A percentile compares a stretch with the other conserved stretches of the same genome.
phyloP scores from a whole-genome alignment of 805 yeast genomes.

The Phaffomyces opuntiae region DNA sequence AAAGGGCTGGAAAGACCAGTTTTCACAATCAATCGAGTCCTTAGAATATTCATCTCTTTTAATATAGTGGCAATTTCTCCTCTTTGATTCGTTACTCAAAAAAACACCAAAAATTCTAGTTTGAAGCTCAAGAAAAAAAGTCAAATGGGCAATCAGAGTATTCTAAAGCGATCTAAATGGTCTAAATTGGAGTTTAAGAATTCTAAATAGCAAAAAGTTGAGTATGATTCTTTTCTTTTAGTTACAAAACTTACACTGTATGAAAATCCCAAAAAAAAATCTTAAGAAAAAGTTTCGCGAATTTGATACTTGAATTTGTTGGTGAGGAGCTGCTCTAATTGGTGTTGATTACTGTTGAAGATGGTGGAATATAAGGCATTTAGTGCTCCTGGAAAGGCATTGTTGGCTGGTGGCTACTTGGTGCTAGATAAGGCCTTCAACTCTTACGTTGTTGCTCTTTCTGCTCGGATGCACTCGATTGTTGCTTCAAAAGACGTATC shows the following conservation, averaged over 20 bases:
- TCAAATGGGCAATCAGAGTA: no score
- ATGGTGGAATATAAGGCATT: slow-evolving; percentile 34
- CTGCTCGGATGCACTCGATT: slow-evolving; percentile 84
- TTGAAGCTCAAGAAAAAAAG: no score
- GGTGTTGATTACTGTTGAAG: background rate
- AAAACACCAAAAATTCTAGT: no score
- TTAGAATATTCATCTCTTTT: background rate
- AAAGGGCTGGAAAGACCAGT: no score
- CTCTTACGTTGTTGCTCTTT: slow-evolving; percentile 80
- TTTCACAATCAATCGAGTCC: background rate
- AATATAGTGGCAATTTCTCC: background rate
- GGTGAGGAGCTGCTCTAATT: background rate
- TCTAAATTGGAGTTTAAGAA: no score
- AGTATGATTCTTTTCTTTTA: no score
- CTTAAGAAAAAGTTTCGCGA: background rate
- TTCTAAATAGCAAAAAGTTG: no score
- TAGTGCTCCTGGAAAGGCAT: slow-evolving; percentile 95
- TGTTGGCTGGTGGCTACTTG: slow-evolving; percentile 90
- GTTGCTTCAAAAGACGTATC: slow-evolving; percentile 20
- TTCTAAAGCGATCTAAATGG: no score
- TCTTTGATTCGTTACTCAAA: no score
- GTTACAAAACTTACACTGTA: background rate
- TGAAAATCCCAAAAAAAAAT: background rate
- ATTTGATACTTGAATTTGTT: background rate
- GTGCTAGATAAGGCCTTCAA: slow-evolving; percentile 73